These are phyloP conservation scores for Loxodes magnus DNA, from an alignment of 73 alveolate genomes.

Conservation along the genomic window DNA sequence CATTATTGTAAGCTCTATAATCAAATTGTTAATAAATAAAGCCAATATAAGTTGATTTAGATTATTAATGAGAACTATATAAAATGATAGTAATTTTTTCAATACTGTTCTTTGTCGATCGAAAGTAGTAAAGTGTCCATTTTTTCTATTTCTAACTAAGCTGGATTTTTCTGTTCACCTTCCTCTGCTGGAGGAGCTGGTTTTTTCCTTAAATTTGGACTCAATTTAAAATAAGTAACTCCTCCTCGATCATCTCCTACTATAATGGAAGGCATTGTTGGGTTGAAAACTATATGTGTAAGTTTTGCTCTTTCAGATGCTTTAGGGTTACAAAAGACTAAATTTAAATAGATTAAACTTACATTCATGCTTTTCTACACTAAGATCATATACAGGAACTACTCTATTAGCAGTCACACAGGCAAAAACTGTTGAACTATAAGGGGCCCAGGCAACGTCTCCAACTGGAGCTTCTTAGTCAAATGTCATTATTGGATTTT, in stretches of 20 bases:
- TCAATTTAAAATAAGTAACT: slow-evolving; percentile 55
- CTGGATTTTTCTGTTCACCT: no score
- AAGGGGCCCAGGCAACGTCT: slow-evolving; percentile 99
- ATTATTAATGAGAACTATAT: no score
- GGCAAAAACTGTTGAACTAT: slow-evolving; percentile 95
- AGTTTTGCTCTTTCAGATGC: slow-evolving; percentile 76
- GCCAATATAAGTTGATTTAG: no score
- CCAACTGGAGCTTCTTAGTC: slow-evolving; percentile 98
- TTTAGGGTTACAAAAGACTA: no score
- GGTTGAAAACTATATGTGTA: slow-evolving; percentile 79
- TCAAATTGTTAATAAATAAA: no score
- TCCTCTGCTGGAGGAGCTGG: no score
- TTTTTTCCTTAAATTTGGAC: slow-evolving; percentile 25
- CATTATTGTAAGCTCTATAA: no score
- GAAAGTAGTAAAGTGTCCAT: no score
- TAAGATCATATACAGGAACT: slow-evolving; percentile 74
- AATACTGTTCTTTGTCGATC: no score
- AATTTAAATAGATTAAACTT: no score
- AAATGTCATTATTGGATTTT: slow-evolving; percentile 88
- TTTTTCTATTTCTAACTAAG: no score
- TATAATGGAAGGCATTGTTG: slow-evolving; percentile 68
- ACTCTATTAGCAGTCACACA: slow-evolving; percentile 79
- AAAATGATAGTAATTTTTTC: no score
- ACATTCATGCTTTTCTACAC: slow-evolving; percentile 76
- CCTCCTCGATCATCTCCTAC: slow-evolving; percentile 91